These are phyloP conservation scores for Rhynchosporium agropyri DNA, from an alignment of 2,329 filamentous ascomycete species.

Conservation along the genomic window DNA sequence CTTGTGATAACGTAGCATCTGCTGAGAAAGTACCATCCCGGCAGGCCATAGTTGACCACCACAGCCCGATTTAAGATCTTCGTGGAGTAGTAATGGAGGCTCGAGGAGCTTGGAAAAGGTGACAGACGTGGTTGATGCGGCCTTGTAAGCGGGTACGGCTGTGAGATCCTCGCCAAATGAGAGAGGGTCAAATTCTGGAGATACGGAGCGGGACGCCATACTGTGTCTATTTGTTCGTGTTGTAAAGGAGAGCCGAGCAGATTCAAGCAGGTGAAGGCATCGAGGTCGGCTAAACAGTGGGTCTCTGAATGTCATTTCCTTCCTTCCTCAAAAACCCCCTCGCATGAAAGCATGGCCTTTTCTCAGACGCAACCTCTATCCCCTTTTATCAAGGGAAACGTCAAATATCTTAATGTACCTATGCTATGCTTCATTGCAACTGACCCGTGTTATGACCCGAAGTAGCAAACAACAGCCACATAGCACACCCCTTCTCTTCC, in stretches of 20 bases:
- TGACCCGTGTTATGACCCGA: neutral
- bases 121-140: constrained; percentile 53
- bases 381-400: neutral
- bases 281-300: constrained; percentile 8
- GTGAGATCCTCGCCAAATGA: constrained; percentile 56
- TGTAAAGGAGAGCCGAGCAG: neutral
- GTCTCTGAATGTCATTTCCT: neutral
- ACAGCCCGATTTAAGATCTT: constrained; percentile 85
- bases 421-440: too few relatives aligned
- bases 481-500: neutral
- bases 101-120: constrained; percentile 75
- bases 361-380: neutral
- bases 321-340: neutral
- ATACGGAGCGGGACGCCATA: constrained; percentile 39
- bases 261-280: neutral
- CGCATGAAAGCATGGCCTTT: neutral
- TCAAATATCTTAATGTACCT: too few relatives aligned
- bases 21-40: constrained; percentile 83
- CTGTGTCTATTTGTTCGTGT: neutral
- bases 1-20: constrained; percentile 76
- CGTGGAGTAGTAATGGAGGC: constrained; percentile 72
- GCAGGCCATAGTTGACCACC: constrained; percentile 95
- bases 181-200: constrained; percentile 42
- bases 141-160: constrained; percentile 63
- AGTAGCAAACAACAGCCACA: neutral